A percentile compares a stretch with the other conserved stretches of the same genome.
These are phyloP conservation scores for Ploettnerulaceae sp. DNA, from an alignment of 2,329 filamentous ascomycete species.

Conservation along the genomic window DNA sequence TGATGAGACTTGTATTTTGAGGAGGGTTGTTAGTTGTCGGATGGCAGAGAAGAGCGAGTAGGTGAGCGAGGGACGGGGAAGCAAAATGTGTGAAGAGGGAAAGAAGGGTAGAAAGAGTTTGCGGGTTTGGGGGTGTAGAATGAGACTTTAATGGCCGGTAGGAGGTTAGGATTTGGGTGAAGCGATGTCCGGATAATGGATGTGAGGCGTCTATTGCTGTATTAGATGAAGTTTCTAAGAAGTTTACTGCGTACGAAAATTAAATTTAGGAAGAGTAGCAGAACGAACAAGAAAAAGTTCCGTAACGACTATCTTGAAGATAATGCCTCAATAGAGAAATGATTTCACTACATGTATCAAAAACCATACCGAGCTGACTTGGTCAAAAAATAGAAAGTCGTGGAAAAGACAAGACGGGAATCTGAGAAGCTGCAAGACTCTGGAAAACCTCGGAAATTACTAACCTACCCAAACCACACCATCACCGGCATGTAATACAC, in stretches of 20 bases:
- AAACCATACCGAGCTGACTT: neutral
- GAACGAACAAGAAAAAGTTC: too few relatives aligned
- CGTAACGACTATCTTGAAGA: too few relatives aligned
- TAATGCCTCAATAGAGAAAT: too few relatives aligned
- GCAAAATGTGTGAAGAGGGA: conserved; percentile 61
- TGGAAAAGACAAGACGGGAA: neutral
- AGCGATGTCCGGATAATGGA: conserved; percentile 42
- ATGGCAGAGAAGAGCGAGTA: conserved; percentile 68
- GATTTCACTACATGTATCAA: neutral
- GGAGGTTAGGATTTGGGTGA: conserved; percentile 41
- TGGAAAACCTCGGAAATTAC: conserved; percentile 14
- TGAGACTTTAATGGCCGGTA: conserved; percentile 8
- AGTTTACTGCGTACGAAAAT: neutral
- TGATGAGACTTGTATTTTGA: conserved; percentile 57
- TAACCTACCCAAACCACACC: conserved; percentile 78
- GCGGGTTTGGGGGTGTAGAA: conserved; percentile 11
- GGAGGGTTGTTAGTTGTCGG: conserved; percentile 62
- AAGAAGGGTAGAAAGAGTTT: conserved; percentile 31
- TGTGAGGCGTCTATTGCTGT: conserved; percentile 31
- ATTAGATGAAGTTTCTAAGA: conserved; percentile 14
- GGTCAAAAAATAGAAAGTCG: too few relatives aligned
- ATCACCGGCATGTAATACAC: conserved; percentile 54
- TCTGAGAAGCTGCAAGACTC: neutral
- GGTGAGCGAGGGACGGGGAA: conserved; percentile 53
- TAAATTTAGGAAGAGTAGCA: neutral